A percentile compares a stretch with the other conserved stretches of the same genome.
These are phyloP conservation scores for Ploettnerulaceae sp. DNA, from an alignment of 2,329 filamentous ascomycete genomes.

Conservation along the genomic window DNA sequence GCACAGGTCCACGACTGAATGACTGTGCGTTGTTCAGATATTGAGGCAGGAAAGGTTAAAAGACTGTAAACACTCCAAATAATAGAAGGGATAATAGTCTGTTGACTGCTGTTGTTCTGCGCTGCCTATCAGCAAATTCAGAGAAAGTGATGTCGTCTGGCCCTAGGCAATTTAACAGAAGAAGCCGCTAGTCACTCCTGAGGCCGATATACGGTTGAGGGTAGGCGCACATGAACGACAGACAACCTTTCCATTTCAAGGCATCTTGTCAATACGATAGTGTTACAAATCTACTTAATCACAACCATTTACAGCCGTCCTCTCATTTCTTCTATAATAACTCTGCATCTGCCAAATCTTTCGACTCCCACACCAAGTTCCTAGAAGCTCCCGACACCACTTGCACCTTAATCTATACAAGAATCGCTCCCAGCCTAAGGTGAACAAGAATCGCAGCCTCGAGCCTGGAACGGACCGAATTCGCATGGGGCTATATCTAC, in stretches of 20 bases:
- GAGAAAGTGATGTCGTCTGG: not conserved
- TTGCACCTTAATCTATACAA: not conserved
- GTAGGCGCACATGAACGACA: no score
- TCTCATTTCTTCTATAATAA: not conserved
- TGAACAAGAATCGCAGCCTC: slow-evolving; percentile 20
- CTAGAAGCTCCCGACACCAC: not conserved
- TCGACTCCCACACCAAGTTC: not conserved
- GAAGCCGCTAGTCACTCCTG: slow-evolving; percentile 4
- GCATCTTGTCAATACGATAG: slow-evolving; percentile 1
- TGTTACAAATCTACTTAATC: slow-evolving; percentile 6
- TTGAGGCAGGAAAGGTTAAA: not conserved
- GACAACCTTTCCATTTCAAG: slow-evolving; percentile 4
- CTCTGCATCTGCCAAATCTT: not conserved
- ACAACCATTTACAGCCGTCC: slow-evolving; percentile 6
- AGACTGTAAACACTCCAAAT: no score
- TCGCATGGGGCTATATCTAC: slow-evolving; percentile 27
- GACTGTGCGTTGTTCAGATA: not conserved
- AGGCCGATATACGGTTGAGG: slow-evolving; percentile 5
- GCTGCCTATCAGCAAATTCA: no score
- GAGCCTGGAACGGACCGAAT: slow-evolving; percentile 24
- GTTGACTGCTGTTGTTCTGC: no score
- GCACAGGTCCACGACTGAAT: not conserved
- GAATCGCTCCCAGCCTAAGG: not conserved
- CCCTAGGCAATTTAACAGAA: slow-evolving; percentile 1
- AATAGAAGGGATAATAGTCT: no score